phyloP scores from a whole-genome alignment of 164 flowering plant species.

The Tetrastigma voinierianum region DNA sequence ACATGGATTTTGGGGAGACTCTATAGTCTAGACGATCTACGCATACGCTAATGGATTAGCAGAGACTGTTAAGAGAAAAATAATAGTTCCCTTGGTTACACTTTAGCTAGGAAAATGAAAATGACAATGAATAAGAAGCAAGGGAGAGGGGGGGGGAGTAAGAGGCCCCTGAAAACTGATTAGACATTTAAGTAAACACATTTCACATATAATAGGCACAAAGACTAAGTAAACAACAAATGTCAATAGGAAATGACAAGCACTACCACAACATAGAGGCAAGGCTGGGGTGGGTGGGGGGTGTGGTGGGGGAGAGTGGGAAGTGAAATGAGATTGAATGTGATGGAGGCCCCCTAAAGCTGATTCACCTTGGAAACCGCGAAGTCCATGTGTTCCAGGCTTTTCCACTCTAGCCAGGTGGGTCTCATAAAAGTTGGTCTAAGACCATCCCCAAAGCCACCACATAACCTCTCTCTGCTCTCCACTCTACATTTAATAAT shows the following conservation, averaged over 20 bases:
- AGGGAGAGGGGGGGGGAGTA: too few species aligned
- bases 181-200: neutral
- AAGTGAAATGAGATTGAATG: neutral
- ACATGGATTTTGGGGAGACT: too few species aligned
- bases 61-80: too few species aligned
- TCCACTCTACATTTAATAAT: too few species aligned
- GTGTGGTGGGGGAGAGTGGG: too few species aligned
- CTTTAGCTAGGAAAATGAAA: too few species aligned
- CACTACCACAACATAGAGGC: conserved; percentile 1
- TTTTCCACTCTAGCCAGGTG: conserved; percentile 40
- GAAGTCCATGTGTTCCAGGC: conserved; percentile 63
- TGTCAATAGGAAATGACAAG: conserved; percentile 11
- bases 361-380: conserved; percentile 36
- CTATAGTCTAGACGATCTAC: too few species aligned
- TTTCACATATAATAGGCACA: neutral
- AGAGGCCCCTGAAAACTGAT: neutral
- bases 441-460: too few species aligned
- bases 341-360: conserved; percentile 12
- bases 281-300: neutral
- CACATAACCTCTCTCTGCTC: too few species aligned
- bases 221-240: conserved; percentile 11
- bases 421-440: conserved; percentile 4
- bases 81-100: too few species aligned
- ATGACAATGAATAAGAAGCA: too few species aligned
- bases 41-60: too few species aligned